phyloP scores from a whole-genome alignment of 495 filamentous ascomycete species.

The Lasiosphaeria ovina region DNA sequence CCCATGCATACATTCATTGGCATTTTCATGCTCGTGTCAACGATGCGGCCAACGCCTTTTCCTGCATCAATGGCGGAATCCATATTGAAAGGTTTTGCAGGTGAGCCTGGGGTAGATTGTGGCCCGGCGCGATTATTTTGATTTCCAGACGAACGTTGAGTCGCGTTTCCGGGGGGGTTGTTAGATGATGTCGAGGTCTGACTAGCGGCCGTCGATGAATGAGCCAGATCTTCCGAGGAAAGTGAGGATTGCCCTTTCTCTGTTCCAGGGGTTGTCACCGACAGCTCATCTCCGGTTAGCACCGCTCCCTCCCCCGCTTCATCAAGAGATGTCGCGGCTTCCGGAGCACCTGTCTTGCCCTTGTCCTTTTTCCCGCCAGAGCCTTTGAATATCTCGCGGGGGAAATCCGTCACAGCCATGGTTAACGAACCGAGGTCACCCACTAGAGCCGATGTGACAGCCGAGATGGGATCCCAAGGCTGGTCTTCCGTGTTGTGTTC shows the following conservation, averaged over 20 bases:
- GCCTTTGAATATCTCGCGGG: conserved; percentile 64
- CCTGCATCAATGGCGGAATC: conserved; percentile 59
- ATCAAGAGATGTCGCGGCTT: background rate
- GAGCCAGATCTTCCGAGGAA: too few relatives aligned
- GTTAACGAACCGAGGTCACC: conserved; percentile 72
- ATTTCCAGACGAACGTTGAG: background rate
- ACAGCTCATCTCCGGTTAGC: too few relatives aligned
- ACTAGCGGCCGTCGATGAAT: too few relatives aligned
- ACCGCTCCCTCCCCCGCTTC: background rate
- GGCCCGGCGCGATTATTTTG: background rate
- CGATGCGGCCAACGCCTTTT: conserved; percentile 64
- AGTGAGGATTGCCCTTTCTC: too few relatives aligned
- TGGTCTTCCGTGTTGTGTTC: conserved; percentile 73
- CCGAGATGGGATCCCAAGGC: conserved; percentile 69
- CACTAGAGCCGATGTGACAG: conserved; percentile 68
- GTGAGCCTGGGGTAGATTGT: background rate
- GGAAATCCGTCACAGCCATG: conserved; percentile 81
- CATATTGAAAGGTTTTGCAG: conserved; percentile 32
- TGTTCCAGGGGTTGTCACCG: too few relatives aligned
- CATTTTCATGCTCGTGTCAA: conserved; percentile 67
- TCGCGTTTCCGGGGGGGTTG: too few relatives aligned
- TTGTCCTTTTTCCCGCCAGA: conserved; percentile 29
- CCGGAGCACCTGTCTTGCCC: background rate
- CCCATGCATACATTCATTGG: conserved; percentile 79
- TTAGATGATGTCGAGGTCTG: too few relatives aligned